Conservation (phyloP, 108 stramenopile species). For the Nannochloropsis oceanica region DNA sequence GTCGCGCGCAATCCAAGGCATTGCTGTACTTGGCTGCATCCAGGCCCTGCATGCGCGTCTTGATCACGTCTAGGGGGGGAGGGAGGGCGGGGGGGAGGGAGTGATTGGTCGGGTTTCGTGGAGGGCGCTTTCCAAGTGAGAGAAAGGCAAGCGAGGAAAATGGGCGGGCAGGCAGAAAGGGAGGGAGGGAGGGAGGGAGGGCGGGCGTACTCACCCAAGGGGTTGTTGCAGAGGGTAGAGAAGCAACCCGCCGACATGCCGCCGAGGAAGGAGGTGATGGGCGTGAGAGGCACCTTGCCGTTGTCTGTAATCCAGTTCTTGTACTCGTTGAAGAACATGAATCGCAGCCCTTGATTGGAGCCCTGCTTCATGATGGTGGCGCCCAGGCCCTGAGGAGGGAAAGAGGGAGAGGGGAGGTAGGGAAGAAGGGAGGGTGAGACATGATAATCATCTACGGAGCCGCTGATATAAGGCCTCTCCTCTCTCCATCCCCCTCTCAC, state of each 20-base stretch:
- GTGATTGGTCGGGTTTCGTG: not conserved
- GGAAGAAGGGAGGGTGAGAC: not conserved
- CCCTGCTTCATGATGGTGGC: constrained; percentile 94
- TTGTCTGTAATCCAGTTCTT: constrained; percentile 44
- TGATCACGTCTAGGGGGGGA: constrained; percentile 63
- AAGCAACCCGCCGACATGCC: constrained; percentile 94
- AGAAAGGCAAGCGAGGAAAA: constrained; percentile 57
- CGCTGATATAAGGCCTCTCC: no score
- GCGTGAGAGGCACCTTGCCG: constrained; percentile 55
- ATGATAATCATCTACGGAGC: no score
- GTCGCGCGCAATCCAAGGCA: constrained; percentile 75
- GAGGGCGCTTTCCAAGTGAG: no score
- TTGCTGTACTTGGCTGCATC: constrained; percentile 60
- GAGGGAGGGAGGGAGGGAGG: not conserved
- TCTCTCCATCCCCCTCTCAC: no score
- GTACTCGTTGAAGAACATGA: constrained; percentile 96
- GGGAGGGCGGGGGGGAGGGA: not conserved
- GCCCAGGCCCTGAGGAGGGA: constrained; percentile 40
- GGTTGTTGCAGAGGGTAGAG: constrained; percentile 79
- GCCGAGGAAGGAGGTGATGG: constrained; percentile 66
- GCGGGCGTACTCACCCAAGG: not conserved
- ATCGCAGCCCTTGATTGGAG: constrained; percentile 88
- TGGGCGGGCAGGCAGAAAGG: not conserved
- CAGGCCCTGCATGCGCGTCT: constrained; percentile 93
- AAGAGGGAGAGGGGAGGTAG: no score